Evolutionary conservation across 1,139 yeast genomes (phyloP).

Genomic region (Saccharomyces hybrid): DNA sequence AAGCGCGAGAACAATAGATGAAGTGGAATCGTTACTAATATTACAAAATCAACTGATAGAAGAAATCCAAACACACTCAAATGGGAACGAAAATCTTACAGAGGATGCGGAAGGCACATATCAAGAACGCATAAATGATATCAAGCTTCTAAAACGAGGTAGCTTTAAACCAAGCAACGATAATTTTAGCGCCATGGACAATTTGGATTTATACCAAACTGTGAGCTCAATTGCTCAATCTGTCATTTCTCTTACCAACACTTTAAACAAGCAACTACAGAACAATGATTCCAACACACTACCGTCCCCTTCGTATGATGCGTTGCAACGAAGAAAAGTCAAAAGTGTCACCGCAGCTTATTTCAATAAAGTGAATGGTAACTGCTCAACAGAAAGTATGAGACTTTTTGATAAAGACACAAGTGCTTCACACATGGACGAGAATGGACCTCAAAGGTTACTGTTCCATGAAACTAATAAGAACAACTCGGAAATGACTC

Average conservation of each 20-base stretch:
- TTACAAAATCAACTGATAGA: conserved; percentile 32
- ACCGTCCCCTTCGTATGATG: conserved; percentile 21
- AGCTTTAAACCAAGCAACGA: not conserved
- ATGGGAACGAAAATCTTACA: not conserved
- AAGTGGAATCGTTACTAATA: conserved; percentile 41
- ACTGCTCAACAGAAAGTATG: conserved; percentile 1
- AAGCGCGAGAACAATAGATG: conserved; percentile 74
- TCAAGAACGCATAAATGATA: not conserved
- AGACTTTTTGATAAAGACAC: conserved; percentile 6
- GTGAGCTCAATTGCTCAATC: conserved; percentile 31
- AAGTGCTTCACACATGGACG: conserved; percentile 2
- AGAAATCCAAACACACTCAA: conserved; percentile 15
- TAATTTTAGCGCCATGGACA: conserved; percentile 29
- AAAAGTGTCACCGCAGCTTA: conserved; percentile 17
- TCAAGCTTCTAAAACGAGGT: conserved; percentile 4
- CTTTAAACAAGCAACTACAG: conserved; percentile 13
- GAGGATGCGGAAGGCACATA: not conserved
- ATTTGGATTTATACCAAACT: conserved; percentile 30
- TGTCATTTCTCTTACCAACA: conserved; percentile 28
- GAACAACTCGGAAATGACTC: not conserved
- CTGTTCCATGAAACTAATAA: conserved; percentile 19
- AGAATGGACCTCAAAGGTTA: conserved; percentile 23
- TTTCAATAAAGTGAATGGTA: conserved; percentile 3
- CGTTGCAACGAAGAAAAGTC: conserved; percentile 20
- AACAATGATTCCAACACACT: conserved; percentile 4